A percentile compares a stretch with the other conserved stretches of the same genome.
These are phyloP conservation scores for Gossypium raimondii DNA, from an alignment of 345 rosid species.

Conservation along the genomic window DNA sequence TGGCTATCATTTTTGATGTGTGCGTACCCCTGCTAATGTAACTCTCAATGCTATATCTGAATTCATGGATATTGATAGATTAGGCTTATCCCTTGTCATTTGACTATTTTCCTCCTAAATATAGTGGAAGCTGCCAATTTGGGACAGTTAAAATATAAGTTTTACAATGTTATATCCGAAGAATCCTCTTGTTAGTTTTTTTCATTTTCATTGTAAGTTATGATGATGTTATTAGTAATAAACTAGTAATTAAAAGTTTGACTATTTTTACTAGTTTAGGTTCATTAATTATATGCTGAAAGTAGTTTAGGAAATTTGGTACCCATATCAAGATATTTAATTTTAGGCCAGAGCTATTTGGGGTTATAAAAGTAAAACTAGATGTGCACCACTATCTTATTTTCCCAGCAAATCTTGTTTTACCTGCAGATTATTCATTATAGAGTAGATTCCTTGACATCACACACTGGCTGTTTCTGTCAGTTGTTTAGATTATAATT, in stretches of 20 bases:
- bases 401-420: not conserved
- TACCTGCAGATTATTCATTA: not conserved
- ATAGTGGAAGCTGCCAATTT: not conserved
- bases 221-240: constrained; percentile 2
- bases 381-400: not conserved
- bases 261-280: not conserved
- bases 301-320: not conserved
- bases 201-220: not conserved
- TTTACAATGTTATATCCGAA: not conserved
- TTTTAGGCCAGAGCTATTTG: not conserved
- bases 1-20: not conserved
- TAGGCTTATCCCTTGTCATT: not conserved
- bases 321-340: not conserved
- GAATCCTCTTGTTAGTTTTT: not conserved
- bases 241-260: not conserved
- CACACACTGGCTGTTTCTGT: not conserved
- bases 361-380: not conserved
- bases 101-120: not conserved
- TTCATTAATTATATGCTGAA: not conserved
- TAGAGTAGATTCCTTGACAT: not conserved
- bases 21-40: not conserved
- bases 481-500: not conserved
- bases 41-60: not conserved
- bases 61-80: not conserved
- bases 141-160: not conserved